Evolutionary conservation across 2,329 filamentous ascomycete species (phyloP).

Genomic region (Colletotrichum nymphaeae): DNA sequence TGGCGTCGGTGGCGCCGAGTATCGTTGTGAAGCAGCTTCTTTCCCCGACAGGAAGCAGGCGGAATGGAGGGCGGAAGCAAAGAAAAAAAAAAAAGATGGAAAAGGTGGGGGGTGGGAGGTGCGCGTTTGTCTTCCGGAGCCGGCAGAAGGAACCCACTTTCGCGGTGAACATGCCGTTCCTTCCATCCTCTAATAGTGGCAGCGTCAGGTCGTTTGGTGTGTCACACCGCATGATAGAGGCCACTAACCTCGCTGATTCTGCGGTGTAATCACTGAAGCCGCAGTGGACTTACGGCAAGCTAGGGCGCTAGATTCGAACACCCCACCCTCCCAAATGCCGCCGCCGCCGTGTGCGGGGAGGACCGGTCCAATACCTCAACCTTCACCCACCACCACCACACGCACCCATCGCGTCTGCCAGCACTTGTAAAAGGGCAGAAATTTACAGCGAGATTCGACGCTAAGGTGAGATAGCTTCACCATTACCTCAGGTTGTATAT

Average conservation of each 20-base stretch:
- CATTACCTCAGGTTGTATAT: no score
- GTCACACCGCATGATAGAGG: background rate
- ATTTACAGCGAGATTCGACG: background rate
- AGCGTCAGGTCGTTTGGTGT: background rate
- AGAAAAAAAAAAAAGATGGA: background rate
- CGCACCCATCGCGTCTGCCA: background rate
- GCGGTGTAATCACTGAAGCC: background rate
- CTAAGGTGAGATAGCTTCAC: background rate
- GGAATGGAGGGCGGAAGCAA: background rate
- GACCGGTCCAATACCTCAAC: background rate
- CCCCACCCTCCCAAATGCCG: background rate
- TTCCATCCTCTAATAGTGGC: background rate
- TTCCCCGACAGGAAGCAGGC: background rate
- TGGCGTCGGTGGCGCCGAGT: conserved; percentile 20
- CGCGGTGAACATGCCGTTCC: background rate
- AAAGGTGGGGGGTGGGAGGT: background rate
- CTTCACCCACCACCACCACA: background rate
- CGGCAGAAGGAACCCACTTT: background rate
- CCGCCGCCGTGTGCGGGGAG: background rate
- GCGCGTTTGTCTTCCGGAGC: background rate
- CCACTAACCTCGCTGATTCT: background rate
- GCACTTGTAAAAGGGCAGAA: background rate
- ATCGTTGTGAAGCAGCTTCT: background rate
- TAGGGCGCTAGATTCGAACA: background rate
- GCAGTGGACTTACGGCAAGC: background rate